Evolutionary conservation across 257 asterid species (phyloP), one percentile per base, ranked within the genome.

Genomic region (Lithospermum erythrorhizon): DNA sequence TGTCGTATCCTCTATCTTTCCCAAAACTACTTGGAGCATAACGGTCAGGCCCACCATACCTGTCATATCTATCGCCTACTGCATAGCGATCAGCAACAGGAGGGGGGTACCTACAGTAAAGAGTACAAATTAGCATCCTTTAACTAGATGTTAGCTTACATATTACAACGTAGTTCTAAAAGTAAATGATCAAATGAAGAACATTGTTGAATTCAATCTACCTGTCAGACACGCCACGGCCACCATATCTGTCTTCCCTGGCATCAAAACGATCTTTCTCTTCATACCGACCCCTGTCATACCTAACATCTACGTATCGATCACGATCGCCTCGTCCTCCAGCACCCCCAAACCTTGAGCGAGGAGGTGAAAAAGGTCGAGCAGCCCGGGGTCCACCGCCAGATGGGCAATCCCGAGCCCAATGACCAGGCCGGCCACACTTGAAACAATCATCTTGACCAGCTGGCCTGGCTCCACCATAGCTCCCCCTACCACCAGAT

Each of bases 361-460:
- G 97, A 19, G 87, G 85, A 25, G 98, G 88, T 9, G 97, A 72
- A 68, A 86, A 65, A 7, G 95, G 83, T 24, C 94, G 94, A 54
- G 70, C 71, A 57, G 86, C 87, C 47, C 95, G 77, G 14, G 90
- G 85, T 61, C 95, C 95, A 54, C 85, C 91, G 16, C 76, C 83
- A 9, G 89, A 80, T 5, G 97, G 95, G 55, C 97, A 93, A 66
- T 93, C 99, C 22, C 99, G 82, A 37, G 97, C 97, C 99, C 99
- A 93, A 32, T 93, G 99, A 4, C 99, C 99, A 1, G 96, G 81
- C 1, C 99, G 89, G 27, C 99, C 99, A 57, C 99, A 93, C 79
- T 78, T 93, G 85, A 93, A 93, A 81, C 99, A 89, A 47, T 81
- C 90, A 72, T 93, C 97, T 65, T 82, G 99, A 61, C 97, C 99